Conservation (phyloP, 1,284 basidiomycete species). For the Ganoderma sinense region DNA sequence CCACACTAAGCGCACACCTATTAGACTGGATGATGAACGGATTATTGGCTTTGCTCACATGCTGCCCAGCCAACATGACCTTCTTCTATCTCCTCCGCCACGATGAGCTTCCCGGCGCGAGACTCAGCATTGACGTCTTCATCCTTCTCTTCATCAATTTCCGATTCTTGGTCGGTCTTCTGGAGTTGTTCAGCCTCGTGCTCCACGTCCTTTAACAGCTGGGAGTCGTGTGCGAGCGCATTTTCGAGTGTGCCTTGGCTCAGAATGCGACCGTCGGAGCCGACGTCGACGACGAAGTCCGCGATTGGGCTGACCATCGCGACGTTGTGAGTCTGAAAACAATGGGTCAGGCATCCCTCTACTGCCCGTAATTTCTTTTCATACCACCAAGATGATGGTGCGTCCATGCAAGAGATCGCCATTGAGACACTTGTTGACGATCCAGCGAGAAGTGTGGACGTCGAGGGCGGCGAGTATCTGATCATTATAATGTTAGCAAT, state of each 20-base stretch:
- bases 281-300: constrained; percentile 67
- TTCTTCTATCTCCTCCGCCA: constrained; percentile 66
- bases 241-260: constrained; percentile 56
- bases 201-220: constrained; percentile 48
- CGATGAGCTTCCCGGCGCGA: constrained; percentile 55
- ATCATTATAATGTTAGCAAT: neutral
- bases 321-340: constrained; percentile 72
- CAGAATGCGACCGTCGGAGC: constrained; percentile 56
- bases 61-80: constrained; percentile 61
- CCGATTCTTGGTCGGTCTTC: constrained; percentile 47
- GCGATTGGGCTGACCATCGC: constrained; percentile 69
- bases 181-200: constrained; percentile 49
- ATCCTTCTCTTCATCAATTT: constrained; percentile 45
- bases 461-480: constrained; percentile 61
- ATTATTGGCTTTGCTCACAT: constrained; percentile 46
- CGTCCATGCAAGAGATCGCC: constrained; percentile 74
- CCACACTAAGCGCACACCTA: constrained; percentile 41
- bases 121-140: constrained; percentile 34
- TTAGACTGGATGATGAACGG: constrained; percentile 32
- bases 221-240: constrained; percentile 49
- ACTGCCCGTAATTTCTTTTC: constrained; percentile 33
- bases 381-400: constrained; percentile 77
- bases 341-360: neutral
- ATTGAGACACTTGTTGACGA: constrained; percentile 79
- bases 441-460: constrained; percentile 77